Evolutionary conservation across 176 grass and related monocot species (phyloP).

Genomic region (Ampelocalamus luodianensis): DNA sequence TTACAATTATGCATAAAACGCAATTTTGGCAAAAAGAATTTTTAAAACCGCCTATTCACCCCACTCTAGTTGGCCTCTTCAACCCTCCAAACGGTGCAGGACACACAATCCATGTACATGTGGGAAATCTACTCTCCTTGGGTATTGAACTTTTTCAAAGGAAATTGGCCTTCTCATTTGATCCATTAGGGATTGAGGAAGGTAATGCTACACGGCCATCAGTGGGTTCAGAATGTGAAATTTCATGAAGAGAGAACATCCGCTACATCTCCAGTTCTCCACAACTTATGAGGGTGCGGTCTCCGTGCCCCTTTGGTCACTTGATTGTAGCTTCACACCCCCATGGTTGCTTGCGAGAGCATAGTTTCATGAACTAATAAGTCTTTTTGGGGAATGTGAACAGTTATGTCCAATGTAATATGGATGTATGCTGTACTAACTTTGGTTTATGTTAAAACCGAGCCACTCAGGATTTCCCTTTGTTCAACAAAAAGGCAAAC

Average conservation of each 20-base stretch:
- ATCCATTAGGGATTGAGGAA: background rate
- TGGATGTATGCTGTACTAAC: background rate
- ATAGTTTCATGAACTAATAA: slow-evolving; percentile 14
- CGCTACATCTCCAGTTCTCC: background rate
- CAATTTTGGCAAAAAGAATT: too few species aligned
- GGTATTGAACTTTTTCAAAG: background rate
- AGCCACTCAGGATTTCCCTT: background rate
- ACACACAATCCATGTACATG: too few species aligned
- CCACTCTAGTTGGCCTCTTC: too few species aligned
- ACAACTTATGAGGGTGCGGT: background rate
- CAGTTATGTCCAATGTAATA: background rate
- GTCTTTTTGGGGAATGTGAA: background rate
- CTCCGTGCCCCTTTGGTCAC: background rate
- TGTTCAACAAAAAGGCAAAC: slow-evolving; percentile 4
- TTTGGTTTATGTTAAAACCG: background rate
- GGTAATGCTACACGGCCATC: background rate
- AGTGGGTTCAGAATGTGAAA: background rate
- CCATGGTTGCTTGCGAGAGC: background rate
- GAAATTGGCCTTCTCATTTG: background rate
- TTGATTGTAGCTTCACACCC: background rate
- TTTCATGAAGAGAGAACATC: background rate
- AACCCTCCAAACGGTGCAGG: too few species aligned
- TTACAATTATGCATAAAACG: too few species aligned
- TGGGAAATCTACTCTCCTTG: too few species aligned
- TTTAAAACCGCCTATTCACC: too few species aligned